phyloP scores from a whole-genome alignment of 306 rosid species.

The Rubus idaeus region DNA sequence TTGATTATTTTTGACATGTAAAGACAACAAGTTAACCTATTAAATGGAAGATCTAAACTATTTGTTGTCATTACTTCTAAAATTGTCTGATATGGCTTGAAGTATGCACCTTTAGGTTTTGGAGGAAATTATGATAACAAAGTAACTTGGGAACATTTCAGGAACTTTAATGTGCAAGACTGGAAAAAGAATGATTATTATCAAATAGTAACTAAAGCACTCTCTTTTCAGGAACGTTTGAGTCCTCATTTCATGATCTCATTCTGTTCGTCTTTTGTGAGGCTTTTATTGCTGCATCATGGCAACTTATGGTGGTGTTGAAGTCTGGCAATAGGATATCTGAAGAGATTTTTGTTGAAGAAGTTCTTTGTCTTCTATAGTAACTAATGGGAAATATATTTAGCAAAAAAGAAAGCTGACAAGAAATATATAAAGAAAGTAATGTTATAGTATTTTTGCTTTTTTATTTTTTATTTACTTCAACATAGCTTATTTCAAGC shows the following conservation, averaged over 20 bases:
- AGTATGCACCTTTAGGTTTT: background rate
- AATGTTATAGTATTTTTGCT: background rate
- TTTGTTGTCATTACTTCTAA: background rate
- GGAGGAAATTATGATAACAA: background rate
- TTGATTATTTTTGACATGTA: background rate
- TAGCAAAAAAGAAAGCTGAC: background rate
- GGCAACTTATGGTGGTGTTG: background rate
- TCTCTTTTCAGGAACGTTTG: background rate
- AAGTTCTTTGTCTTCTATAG: background rate
- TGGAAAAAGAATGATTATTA: background rate
- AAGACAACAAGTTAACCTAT: background rate
- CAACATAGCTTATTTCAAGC: too few species aligned
- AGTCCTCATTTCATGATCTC: background rate
- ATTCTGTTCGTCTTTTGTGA: background rate
- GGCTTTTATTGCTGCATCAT: background rate
- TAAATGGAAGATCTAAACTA: background rate
- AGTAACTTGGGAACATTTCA: background rate
- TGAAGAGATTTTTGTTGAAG: background rate
- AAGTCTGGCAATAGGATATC: background rate
- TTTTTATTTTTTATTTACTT: background rate
- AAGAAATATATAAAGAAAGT: background rate
- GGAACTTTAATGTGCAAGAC: background rate
- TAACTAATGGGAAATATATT: background rate
- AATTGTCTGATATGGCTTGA: background rate
- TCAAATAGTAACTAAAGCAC: background rate